phyloP scores from a whole-genome alignment of 306 rosid genomes.

The Astragalus glycyphyllos region DNA sequence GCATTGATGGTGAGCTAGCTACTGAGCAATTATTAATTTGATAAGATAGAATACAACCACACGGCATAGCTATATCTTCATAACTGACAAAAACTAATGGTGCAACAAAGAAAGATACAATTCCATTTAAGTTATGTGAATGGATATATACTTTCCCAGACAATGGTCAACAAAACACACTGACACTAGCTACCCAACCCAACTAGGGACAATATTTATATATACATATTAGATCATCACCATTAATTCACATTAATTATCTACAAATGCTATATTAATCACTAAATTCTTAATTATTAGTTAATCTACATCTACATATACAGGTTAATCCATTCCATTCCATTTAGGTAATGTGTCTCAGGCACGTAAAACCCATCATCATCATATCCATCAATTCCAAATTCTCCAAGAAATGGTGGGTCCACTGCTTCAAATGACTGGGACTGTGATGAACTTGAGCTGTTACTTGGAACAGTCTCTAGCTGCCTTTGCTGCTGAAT shows the following conservation, averaged over 20 bases:
- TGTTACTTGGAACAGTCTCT: constrained; percentile 58
- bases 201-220: constrained; percentile 37
- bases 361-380: constrained; percentile 55
- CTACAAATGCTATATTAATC: constrained; percentile 51
- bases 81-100: constrained; percentile 18
- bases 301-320: constrained; percentile 49
- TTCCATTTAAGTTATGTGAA: constrained; percentile 31
- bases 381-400: constrained; percentile 61
- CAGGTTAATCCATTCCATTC: constrained; percentile 70
- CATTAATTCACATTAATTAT: constrained; percentile 56
- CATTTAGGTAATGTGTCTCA: constrained; percentile 48
- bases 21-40: constrained; percentile 18
- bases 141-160: constrained; percentile 45
- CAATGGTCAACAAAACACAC: constrained; percentile 45
- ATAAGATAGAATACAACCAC: constrained; percentile 25
- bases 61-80: background rate
- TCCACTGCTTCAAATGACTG: constrained; percentile 60
- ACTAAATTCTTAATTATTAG: background rate
- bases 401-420: constrained; percentile 69
- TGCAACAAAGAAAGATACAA: background rate
- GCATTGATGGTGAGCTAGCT: background rate
- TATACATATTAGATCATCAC: constrained; percentile 48
- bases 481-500: constrained; percentile 54
- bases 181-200: constrained; percentile 35
- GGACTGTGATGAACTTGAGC: constrained; percentile 55